Conservation (phyloP, 345 rosid genomes). For the Acer yangbiense region DNA sequence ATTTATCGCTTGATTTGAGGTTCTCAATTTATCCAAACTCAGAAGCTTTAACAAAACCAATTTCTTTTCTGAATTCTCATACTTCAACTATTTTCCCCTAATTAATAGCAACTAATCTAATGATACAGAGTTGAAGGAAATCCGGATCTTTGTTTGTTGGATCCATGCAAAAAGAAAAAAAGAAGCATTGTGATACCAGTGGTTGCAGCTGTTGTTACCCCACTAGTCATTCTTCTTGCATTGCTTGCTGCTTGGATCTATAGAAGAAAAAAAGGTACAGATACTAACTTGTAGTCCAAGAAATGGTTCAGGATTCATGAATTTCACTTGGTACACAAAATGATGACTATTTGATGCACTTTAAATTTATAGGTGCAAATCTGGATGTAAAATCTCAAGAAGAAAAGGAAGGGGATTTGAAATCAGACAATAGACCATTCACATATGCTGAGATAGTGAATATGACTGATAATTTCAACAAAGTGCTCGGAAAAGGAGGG, state of each 20-base stretch:
- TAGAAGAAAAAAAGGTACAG: slow-evolving; percentile 26
- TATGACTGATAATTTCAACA: slow-evolving; percentile 31
- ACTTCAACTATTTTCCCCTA: neutral
- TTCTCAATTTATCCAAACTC: slow-evolving; percentile 7
- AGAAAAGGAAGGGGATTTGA: slow-evolving; percentile 5
- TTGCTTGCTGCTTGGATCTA: slow-evolving; percentile 17
- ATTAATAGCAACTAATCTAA: slow-evolving; percentile 8
- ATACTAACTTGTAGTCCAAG: neutral
- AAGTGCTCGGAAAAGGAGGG: slow-evolving; percentile 39
- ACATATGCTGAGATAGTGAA: slow-evolving; percentile 27
- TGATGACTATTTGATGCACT: neutral
- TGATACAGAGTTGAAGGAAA: slow-evolving; percentile 45
- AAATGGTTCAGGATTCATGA: slow-evolving; percentile 11
- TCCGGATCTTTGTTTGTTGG: slow-evolving; percentile 37
- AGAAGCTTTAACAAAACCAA: neutral
- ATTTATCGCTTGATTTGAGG: slow-evolving; percentile 28
- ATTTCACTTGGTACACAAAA: neutral
- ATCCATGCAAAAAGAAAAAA: slow-evolving; percentile 38
- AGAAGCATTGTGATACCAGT: slow-evolving; percentile 20
- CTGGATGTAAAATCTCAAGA: neutral
- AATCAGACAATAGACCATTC: slow-evolving; percentile 24
- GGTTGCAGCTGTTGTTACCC: slow-evolving; percentile 17
- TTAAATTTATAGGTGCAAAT: neutral
- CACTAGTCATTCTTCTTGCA: slow-evolving; percentile 18
- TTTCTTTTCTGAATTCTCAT: neutral